Base-by-base conservation (phyloP, 257 asterid genomes). In the Voacanga thouarsii region DNA sequence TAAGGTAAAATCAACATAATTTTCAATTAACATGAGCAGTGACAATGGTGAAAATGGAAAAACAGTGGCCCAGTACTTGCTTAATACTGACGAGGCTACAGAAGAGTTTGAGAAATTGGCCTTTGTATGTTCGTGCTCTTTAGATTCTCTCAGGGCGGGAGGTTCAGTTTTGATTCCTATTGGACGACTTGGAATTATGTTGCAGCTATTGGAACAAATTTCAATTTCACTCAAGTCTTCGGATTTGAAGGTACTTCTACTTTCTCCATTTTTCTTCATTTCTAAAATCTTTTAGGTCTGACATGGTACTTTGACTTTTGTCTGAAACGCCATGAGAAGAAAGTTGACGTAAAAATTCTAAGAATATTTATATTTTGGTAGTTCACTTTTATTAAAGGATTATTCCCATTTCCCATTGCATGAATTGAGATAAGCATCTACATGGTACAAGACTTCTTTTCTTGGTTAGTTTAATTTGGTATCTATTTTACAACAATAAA, bases 161-260 rank as follows among this genome's bases (percentile, higher is more conserved):
- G 97, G 98, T 64, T 91, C 98, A 4, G 96, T 89, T 84, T 82
- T 95, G 72, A 90, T 95, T 86, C 92, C 99, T 71, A 86, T 88
- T 79, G 96, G 94, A 69, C 91, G 93, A 33, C 83, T 89, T 77
- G 96, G 93, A 74, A 77, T 88, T 74, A 75, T 91, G 86, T 86
- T 95, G 83, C 96, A 88, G 85, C 88, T 95, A 47, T 85, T 95
- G 91, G 99, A 95, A 84, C 84, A 76, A 53, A 81, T 93, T 47
- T 84, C 95, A 33, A 84, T 78, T 81, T 78, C 75, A 45, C 82
- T 91, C 55, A 85, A 84, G 65, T 88, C 92, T 61, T 90, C 87
- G 80, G 78, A 87, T 79, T 78, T 88, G 81, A 84, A 93, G 96
- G 97, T 90, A 85, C 69, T 57, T 55, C 24, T 41, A 12, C 57